Evolutionary conservation across 768 basidiomycete species (phyloP), one percentile per base, ranked within the genome.

Genomic region (Psilocybe cubensis): DNA sequence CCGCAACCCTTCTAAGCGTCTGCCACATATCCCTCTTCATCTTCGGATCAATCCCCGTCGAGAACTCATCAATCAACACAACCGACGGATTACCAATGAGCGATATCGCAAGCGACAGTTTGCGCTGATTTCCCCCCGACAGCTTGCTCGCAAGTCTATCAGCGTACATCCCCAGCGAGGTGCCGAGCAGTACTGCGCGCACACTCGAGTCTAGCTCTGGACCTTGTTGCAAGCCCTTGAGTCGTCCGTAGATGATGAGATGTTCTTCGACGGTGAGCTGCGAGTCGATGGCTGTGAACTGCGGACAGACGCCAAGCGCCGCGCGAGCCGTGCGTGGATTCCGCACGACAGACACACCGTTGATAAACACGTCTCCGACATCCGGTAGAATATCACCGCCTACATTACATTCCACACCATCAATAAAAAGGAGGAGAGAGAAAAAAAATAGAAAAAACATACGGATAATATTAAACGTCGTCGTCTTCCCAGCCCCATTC

Each of bases 11-110:
- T 53, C 86, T 76, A 54, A 92, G 74, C 0, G 88, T 91, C 14
- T 75, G 73, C 91, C 91, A 92, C 86, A 92, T 91, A 27, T 92
- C 88, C 31, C 91, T 76, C 70, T 92, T 92, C 79, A 87, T 91
- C 70, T 86, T 90, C 6, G 90, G 87, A 66, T 92, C 91, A 46
- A 92, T 84, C 4, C 91, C 91, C 2, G 89, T 91, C 5, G 88
- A 91, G 68, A 91, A 92, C 66, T 92, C 90, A 59, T 93, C 91
- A 44, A 93, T 91, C 20, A 92, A 79, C 2, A 92, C 74, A 3
- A 92, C 91, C 3, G 88, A 75, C 3, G 91, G 88, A 62, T 92
- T 92, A 4, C 89, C 89, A 42, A 72, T 88, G 47, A 92, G 74
- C 5, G 91, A 85, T 57, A 92, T 92, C 3, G 91, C 89, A 42